Evolutionary conservation across 768 basidiomycete genomes (phyloP).

Genomic region (Leccinellum albellum): DNA sequence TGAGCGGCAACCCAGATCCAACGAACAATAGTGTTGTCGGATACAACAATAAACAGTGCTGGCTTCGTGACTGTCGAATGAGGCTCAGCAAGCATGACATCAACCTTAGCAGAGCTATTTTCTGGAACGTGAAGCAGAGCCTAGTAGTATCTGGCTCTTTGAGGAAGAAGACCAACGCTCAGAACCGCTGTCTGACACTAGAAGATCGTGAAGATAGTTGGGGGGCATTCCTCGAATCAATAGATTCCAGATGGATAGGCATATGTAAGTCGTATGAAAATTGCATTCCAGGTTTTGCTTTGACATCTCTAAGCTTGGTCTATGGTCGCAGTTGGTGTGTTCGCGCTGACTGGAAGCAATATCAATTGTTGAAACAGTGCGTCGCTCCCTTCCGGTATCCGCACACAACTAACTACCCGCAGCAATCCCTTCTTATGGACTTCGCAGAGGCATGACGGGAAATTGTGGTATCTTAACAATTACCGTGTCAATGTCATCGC

Average conservation of each 20-base stretch:
- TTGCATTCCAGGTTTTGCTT: not conserved
- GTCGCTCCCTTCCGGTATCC: conserved; percentile 23
- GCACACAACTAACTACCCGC: conserved; percentile 12
- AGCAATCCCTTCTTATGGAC: conserved; percentile 99
- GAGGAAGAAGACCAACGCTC: conserved; percentile 97
- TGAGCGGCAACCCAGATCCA: conserved; percentile 96
- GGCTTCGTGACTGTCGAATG: conserved; percentile 99
- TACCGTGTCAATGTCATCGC: conserved; percentile 99
- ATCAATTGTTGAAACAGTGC: conserved; percentile 87
- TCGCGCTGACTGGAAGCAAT: conserved; percentile 97
- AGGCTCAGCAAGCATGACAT: conserved; percentile 99
- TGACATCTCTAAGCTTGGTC: conserved; percentile 54
- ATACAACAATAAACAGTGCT: conserved; percentile 98
- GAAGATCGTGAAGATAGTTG: conserved; percentile 98
- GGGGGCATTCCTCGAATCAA: conserved; percentile 99
- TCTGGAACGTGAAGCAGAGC: conserved; percentile 99
- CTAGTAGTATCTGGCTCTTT: conserved; percentile 91
- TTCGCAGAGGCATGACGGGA: conserved; percentile 92
- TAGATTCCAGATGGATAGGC: conserved; percentile 98
- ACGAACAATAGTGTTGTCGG: conserved; percentile 99
- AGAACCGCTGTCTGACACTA: conserved; percentile 92
- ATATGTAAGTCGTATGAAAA: conserved; percentile 54
- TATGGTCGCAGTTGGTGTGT: conserved; percentile 99
- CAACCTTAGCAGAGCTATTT: conserved; percentile 95
- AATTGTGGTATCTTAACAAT: conserved; percentile 96